These are phyloP conservation scores for Mycena capillaripes DNA, from an alignment of 768 basidiomycete genomes.

Conservation along the genomic window DNA sequence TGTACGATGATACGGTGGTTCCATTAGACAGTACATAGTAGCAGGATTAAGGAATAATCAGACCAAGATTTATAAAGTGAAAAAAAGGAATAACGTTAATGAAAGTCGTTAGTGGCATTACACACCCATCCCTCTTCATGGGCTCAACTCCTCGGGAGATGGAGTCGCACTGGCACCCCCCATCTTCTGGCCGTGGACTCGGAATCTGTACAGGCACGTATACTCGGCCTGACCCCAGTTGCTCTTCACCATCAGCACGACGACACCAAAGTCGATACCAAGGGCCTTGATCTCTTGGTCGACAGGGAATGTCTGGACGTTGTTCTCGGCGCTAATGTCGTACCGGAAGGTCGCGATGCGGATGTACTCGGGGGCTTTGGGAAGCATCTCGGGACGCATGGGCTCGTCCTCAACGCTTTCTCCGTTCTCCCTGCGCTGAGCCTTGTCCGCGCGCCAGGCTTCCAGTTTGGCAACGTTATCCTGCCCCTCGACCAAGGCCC, in stretches of 20 bases:
- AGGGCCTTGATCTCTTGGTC: constrained; percentile 75
- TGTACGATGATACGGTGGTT: constrained; percentile 21
- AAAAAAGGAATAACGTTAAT: constrained; percentile 38
- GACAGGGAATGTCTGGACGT: constrained; percentile 88
- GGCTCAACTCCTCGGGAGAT: constrained; percentile 44
- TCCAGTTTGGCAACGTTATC: constrained; percentile 76
- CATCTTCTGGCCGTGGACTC: constrained; percentile 76
- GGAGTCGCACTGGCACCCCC: constrained; percentile 58
- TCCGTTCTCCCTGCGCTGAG: constrained; percentile 48
- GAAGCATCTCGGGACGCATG: constrained; percentile 64
- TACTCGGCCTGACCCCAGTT: constrained; percentile 91
- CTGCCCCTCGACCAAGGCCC: constrained; percentile 87
- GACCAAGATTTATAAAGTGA: constrained; percentile 20
- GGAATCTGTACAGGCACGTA: constrained; percentile 91
- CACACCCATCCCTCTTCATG: constrained; percentile 16
- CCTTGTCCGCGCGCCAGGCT: constrained; percentile 66
- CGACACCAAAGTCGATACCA: constrained; percentile 87
- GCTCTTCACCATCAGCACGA: constrained; percentile 81
- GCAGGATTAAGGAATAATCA: constrained; percentile 34
- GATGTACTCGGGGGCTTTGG: constrained; percentile 63
- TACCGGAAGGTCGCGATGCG: constrained; percentile 81
- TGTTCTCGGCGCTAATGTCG: constrained; percentile 65
- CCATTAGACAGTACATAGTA: constrained; percentile 36
- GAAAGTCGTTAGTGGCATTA: constrained; percentile 32
- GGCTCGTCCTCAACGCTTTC: constrained; percentile 48